Conservation (phyloP, 2,329 filamentous ascomycete species). For the Fusarium sambucinum region DNA sequence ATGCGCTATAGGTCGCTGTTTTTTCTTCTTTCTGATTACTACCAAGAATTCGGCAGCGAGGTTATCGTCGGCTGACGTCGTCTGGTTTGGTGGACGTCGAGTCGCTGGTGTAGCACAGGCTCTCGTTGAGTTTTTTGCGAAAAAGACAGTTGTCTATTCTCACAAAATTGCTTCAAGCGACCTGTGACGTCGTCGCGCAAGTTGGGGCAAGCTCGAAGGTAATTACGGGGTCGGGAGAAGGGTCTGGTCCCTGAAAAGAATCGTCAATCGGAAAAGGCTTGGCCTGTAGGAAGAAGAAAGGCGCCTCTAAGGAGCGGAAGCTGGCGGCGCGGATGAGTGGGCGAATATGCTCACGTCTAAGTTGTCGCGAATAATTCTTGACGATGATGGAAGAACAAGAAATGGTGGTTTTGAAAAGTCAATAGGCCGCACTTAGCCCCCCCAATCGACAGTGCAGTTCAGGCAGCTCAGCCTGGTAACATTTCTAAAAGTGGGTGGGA, state of each 20-base stretch:
- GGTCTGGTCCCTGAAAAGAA: conserved; percentile 9
- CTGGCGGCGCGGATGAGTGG: conserved; percentile 24
- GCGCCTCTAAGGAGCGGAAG: conserved; percentile 8
- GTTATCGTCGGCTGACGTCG: conserved; percentile 18
- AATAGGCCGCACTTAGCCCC: background rate
- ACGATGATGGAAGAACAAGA: conserved; percentile 39
- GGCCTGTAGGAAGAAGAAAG: background rate
- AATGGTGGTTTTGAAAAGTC: conserved; percentile 45
- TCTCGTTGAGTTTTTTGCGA: background rate
- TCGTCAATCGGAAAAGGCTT: conserved; percentile 21
- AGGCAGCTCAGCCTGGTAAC: conserved; percentile 12
- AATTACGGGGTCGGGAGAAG: conserved; percentile 25
- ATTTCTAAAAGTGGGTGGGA: conserved; percentile 45
- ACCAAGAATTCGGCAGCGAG: conserved; percentile 16
- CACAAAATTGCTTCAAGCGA: conserved; percentile 8
- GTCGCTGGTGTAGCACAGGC: conserved; percentile 11
- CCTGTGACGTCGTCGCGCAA: conserved; percentile 36
- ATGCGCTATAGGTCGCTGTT: conserved; percentile 10
- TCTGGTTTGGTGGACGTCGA: background rate
- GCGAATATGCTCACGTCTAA: conserved; percentile 31
- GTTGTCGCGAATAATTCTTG: conserved; percentile 36
- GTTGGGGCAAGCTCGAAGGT: conserved; percentile 25
- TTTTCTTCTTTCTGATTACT: conserved; percentile 5
- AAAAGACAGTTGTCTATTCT: conserved; percentile 13
- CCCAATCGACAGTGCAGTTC: conserved; percentile 1